phyloP scores from a whole-genome alignment of 148 eudicot genomes.

The Cornus controversa region DNA sequence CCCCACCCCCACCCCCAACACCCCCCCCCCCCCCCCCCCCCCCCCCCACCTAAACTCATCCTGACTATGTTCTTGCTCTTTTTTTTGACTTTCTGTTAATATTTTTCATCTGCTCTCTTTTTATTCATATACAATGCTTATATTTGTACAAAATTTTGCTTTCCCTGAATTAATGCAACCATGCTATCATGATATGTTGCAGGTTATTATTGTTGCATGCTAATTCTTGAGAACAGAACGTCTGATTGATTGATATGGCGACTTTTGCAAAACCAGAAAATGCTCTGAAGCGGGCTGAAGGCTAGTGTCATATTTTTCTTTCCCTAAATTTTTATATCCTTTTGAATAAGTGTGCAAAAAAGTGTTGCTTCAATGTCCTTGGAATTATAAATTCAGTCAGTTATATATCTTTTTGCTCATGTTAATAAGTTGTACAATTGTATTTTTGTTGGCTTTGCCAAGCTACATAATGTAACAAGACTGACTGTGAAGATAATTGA shows the following conservation, averaged over 20 bases:
- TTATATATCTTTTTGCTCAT: too few species aligned
- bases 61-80: too few species aligned
- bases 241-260: slow-evolving; percentile 40
- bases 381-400: neutral
- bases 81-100: too few species aligned
- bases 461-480: too few species aligned
- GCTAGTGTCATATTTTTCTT: slow-evolving; percentile 18
- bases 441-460: too few species aligned
- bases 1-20: too few species aligned
- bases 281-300: slow-evolving; percentile 81
- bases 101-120: neutral
- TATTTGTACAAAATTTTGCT: neutral
- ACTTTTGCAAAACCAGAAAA: slow-evolving; percentile 75
- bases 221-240: slow-evolving; percentile 2
- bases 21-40: too few species aligned
- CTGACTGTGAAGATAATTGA: too few species aligned
- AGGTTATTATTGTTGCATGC: slow-evolving; percentile 17
- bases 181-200: neutral
- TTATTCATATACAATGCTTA: neutral
- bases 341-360: neutral
- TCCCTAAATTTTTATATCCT: neutral
- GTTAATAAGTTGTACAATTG: too few species aligned
- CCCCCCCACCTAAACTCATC: too few species aligned
- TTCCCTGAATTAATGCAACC: neutral
- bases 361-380: neutral